Evolutionary conservation across 2,329 filamentous ascomycete species (phyloP).

Genomic region (Claviceps monticola): DNA sequence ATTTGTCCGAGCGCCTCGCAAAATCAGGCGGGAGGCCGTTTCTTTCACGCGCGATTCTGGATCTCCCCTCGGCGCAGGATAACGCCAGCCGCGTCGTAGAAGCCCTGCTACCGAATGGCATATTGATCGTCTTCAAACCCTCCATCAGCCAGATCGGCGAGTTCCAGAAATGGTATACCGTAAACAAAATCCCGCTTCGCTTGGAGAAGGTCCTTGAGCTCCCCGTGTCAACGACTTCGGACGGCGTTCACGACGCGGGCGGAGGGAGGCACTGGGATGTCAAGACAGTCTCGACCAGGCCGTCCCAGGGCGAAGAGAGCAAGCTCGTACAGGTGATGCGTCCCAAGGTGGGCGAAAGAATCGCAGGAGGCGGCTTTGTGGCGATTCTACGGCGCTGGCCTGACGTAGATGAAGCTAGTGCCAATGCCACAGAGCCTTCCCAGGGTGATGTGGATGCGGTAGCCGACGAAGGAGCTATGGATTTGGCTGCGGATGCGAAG

Average conservation of each 20-base stretch:
- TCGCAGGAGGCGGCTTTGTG: constrained; percentile 27
- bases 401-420: constrained; percentile 6
- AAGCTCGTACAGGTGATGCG: constrained; percentile 25
- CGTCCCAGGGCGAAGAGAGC: constrained; percentile 8
- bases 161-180: constrained; percentile 35
- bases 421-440: not conserved
- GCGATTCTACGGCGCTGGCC: constrained; percentile 23
- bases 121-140: constrained; percentile 59
- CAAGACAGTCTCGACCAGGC: constrained; percentile 27
- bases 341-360: constrained; percentile 25
- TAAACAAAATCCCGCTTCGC: constrained; percentile 36
- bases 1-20: constrained; percentile 40
- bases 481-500: too few species aligned
- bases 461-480: not conserved
- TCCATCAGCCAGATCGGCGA: constrained; percentile 65
- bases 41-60: constrained; percentile 57
- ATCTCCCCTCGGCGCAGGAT: constrained; percentile 51
- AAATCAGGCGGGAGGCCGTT: constrained; percentile 39
- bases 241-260: constrained; percentile 30
- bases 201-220: constrained; percentile 49
- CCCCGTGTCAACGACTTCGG: constrained; percentile 23
- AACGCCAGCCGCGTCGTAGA: constrained; percentile 30
- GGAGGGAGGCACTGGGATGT: constrained; percentile 52
- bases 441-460: not conserved
- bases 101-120: constrained; percentile 50